These are phyloP conservation scores for Biscogniauxia marginata DNA, from an alignment of 2,329 filamentous ascomycete species.

Conservation along the genomic window DNA sequence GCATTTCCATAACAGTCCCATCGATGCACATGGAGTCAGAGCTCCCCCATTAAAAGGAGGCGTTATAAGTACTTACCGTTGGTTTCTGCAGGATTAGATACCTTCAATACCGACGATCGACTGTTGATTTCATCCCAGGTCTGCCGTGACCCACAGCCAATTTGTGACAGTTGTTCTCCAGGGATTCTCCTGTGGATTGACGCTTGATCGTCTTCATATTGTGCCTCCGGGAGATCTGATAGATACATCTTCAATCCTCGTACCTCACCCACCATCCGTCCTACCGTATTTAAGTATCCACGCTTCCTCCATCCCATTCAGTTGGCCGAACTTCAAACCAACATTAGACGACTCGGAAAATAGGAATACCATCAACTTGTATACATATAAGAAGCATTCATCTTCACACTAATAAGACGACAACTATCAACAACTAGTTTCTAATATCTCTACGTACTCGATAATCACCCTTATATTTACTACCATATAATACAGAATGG, in stretches of 20 bases:
- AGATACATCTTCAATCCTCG: constrained; percentile 42
- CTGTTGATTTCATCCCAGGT: constrained; percentile 41
- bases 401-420: not conserved
- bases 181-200: constrained; percentile 50
- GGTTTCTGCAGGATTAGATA: constrained; percentile 30
- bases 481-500: constrained; percentile 40
- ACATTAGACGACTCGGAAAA: not conserved
- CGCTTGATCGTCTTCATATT: constrained; percentile 50
- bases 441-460: constrained; percentile 14
- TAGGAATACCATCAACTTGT: not conserved
- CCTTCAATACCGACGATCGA: constrained; percentile 36
- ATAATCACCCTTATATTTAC: constrained; percentile 25
- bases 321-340: constrained; percentile 18
- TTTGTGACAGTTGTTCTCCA: constrained; percentile 54
- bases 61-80: constrained; percentile 39
- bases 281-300: constrained; percentile 46
- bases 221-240: constrained; percentile 48
- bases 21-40: constrained; percentile 41
- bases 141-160: constrained; percentile 50
- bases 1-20: constrained; percentile 25
- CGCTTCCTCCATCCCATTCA: constrained; percentile 34
- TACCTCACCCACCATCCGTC: constrained; percentile 39
- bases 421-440: not conserved
- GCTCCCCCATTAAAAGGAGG: constrained; percentile 40
- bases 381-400: not conserved